Evolutionary conservation across 345 rosid species (phyloP), one percentile per base, ranked within the genome.

Genomic region (Populus nigra): DNA sequence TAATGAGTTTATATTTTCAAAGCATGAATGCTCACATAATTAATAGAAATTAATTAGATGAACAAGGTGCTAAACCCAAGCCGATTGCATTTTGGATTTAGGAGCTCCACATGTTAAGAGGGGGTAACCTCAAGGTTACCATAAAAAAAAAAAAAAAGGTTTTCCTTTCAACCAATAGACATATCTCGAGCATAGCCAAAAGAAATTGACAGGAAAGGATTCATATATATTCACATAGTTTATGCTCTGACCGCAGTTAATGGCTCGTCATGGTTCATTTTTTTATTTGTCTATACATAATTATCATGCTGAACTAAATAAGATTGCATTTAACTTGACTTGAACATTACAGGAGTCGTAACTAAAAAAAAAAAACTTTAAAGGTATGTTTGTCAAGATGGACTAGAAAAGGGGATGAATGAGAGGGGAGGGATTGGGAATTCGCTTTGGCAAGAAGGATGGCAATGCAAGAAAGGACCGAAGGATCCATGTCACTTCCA

Each of bases 1-100:
- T 45, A 72, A 76, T 77, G 72, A 83, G 72, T 73, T 76, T 69
- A 47, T 22, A 59, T 65, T 45, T 74, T 79, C 49, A 18, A 53
- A 81, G 50, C 35, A 38, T 29, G 75, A 78, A 33, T 63, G 43
- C 57, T 35, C 25, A 53, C 9, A 27, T 12, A 38, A 36, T 17
- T 59, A 77, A 15, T 17, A 47, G 47, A 27, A 22, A 33, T 71
- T 29, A 35, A 65, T 25, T 47, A 35, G 29, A 45, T 71, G 65
- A 38, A 78, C 8, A 5, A 22, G 65, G 43, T 49, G 22, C 35
- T 63, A 72, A 76, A 72, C 31, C 71, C 36, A 72, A 65, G 49
- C 76, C 69, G 17, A 50, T 4, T 33, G 39, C 23, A 23, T 29
- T 45, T 65, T 33, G 15, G 5, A 53, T 65, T 75, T 65, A 43